These are phyloP conservation scores for Ampelomyces quisqualis DNA, from an alignment of 2,329 filamentous ascomycete genomes.

Conservation along the genomic window DNA sequence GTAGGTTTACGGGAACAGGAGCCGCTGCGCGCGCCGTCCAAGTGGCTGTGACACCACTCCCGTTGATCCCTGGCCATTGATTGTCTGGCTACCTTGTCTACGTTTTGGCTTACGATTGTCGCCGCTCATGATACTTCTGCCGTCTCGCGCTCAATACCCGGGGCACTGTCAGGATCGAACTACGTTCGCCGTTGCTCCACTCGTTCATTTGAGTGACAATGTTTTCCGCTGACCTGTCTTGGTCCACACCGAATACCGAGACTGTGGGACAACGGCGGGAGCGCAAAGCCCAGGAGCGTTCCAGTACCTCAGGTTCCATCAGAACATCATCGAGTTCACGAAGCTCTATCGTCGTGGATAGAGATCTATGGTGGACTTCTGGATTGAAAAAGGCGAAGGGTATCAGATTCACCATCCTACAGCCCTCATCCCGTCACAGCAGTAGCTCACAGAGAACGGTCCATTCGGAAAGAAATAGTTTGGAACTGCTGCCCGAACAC, in stretches of 20 bases:
- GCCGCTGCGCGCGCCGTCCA: slow-evolving; percentile 27
- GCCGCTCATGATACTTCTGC: slow-evolving; percentile 11
- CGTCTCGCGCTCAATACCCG: slow-evolving; percentile 16
- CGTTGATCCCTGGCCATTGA: slow-evolving; percentile 24
- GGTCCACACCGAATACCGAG: slow-evolving; percentile 37
- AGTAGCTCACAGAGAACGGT: slow-evolving; percentile 11
- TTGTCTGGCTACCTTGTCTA: slow-evolving; percentile 21
- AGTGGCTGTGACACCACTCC: slow-evolving; percentile 20
- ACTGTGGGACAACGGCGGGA: slow-evolving; percentile 43
- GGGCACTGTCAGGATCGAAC: slow-evolving; percentile 16
- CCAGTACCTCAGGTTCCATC: slow-evolving; percentile 26
- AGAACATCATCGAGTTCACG: slow-evolving; percentile 30
- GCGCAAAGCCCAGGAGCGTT: slow-evolving; percentile 34
- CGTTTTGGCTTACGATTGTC: slow-evolving; percentile 20
- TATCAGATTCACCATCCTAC: slow-evolving; percentile 22
- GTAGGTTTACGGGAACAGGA: slow-evolving; percentile 16
- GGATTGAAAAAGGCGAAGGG: slow-evolving; percentile 37
- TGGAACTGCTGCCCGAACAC: slow-evolving; percentile 9
- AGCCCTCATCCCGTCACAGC: slow-evolving; percentile 24
- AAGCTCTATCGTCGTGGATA: slow-evolving; percentile 28
- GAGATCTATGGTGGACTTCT: slow-evolving; percentile 38
- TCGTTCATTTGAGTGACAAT: slow-evolving; percentile 23
- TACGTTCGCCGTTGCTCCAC: slow-evolving; percentile 15
- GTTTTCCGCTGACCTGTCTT: slow-evolving; percentile 45
- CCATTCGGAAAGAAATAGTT: slow-evolving; percentile 4